A percentile compares a stretch with the other conserved stretches of the same genome.
Conservation (phyloP, 495 filamentous ascomycete genomes). For the Haplographium delicatum region DNA sequence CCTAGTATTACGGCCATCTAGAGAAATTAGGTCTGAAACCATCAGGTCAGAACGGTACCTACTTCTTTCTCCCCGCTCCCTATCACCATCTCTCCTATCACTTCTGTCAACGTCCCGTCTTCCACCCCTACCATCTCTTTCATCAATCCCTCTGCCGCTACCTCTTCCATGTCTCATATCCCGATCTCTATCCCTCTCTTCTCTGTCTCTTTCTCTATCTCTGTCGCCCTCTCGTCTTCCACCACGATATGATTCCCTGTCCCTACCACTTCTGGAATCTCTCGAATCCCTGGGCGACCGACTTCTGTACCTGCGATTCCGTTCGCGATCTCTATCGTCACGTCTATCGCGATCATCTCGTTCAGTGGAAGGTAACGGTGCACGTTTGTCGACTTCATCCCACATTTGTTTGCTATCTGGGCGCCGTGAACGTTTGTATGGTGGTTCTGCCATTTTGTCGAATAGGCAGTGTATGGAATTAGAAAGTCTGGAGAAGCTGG, state of each 20-base stretch:
- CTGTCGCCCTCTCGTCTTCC: not conserved
- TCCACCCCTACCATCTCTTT: slow-evolving; percentile 5
- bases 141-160: not conserved
- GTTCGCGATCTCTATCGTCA: slow-evolving; percentile 13
- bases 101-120: slow-evolving; percentile 9
- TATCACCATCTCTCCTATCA: slow-evolving; percentile 5
- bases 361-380: slow-evolving; percentile 17
- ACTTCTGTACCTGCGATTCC: slow-evolving; percentile 15
- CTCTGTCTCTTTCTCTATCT: slow-evolving; percentile 9
- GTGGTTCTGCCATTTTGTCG: slow-evolving; percentile 26
- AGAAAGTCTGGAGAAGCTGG: too few species aligned
- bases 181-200: slow-evolving; percentile 5
- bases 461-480: too few species aligned
- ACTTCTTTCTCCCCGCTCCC: slow-evolving; percentile 3
- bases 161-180: not conserved
- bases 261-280: slow-evolving; percentile 5
- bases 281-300: slow-evolving; percentile 9
- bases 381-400: slow-evolving; percentile 35
- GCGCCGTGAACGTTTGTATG: slow-evolving; percentile 29
- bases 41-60: not conserved
- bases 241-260: not conserved
- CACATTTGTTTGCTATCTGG: slow-evolving; percentile 40
- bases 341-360: slow-evolving; percentile 17
- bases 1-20: slow-evolving; percentile 16
- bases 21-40: not conserved